Evolutionary conservation across 495 filamentous ascomycete species (phyloP), one percentile per base, ranked within the genome.

Genomic region (Amorphotheca resinae): DNA sequence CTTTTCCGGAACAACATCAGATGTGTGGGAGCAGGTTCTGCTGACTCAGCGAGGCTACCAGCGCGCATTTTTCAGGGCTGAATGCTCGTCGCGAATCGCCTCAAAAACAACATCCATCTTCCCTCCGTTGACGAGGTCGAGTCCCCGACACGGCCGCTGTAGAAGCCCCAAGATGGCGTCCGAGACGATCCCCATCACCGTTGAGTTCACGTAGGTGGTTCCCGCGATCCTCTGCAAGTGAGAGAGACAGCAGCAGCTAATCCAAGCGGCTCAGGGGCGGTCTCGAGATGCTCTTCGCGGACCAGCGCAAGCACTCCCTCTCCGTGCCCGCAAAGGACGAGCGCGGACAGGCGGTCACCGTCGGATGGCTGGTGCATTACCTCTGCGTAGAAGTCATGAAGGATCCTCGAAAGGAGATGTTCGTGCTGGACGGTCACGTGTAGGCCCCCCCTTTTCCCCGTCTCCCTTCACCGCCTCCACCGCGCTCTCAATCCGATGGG

Each of bases 221-320:
- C 12, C 22, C 40, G 17, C 23, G 23, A 14, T 21, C 20, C 20
- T 37, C 45, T 51, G 51, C 31, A 51, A 47, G 9, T n/a, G n/a
- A n/a, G n/a, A n/a, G n/a, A n/a, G n/a, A n/a, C n/a, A n/a, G n/a
- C n/a, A n/a, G n/a, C n/a, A n/a, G n/a, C n/a, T n/a, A n/a, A n/a
- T n/a, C n/a, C n/a, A n/a, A n/a, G n/a, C n/a, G n/a, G n/a, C n/a
- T n/a, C 41, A 55, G 91, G 48, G 91, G 91, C 38, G 91, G 91
- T 15, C 76, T 98, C n/a, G 91, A 98, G 60, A 79, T 93, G 59
- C 75, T 98, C 42, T 98, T 98, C 60, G 74, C 78, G 15, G 84
- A 95, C 55, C 65, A 84, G 57, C 73, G 76, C 35, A 80, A 76
- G 45, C 82, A 88, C 54, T 61, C 64, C 1, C 51, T 98, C 33